Conservation (phyloP, 2,329 filamentous ascomycete genomes). For the Leptographium galeiforme region DNA sequence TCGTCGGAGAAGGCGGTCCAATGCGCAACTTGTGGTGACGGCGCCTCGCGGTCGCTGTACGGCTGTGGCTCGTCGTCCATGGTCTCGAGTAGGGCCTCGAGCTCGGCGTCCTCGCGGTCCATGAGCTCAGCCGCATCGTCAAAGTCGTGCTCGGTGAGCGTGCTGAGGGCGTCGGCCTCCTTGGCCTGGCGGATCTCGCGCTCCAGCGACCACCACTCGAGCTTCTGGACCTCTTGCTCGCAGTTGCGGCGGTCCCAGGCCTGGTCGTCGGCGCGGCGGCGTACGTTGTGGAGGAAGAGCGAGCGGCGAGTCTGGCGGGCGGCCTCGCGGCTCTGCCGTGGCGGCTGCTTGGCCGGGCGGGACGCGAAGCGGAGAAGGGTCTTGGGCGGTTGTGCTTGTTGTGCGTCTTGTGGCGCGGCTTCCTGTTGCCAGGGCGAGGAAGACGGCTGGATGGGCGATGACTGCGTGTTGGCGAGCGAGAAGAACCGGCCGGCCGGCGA, state of each 20-base stretch:
- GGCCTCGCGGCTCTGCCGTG: slow-evolving; percentile 47
- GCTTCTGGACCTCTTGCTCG: slow-evolving; percentile 38
- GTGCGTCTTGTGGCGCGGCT: neutral
- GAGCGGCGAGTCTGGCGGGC: slow-evolving; percentile 50
- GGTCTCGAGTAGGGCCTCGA: slow-evolving; percentile 42
- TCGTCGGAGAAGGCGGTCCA: slow-evolving; percentile 31
- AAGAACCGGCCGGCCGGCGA: neutral
- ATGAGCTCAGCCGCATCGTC: slow-evolving; percentile 39
- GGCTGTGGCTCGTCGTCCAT: slow-evolving; percentile 19
- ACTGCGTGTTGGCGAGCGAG: slow-evolving; percentile 24
- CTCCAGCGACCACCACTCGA: slow-evolving; percentile 28
- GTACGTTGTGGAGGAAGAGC: slow-evolving; percentile 56
- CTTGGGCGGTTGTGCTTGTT: neutral
- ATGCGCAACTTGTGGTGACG: slow-evolving; percentile 9
- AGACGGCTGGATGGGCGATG: slow-evolving; percentile 26
- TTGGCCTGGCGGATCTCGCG: slow-evolving; percentile 24
- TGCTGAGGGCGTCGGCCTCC: slow-evolving; percentile 23
- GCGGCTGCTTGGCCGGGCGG: slow-evolving; percentile 44
- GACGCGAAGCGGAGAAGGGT: slow-evolving; percentile 34
- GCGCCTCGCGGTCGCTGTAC: slow-evolving; percentile 8
- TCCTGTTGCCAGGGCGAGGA: neutral
- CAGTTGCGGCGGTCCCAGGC: slow-evolving; percentile 47
- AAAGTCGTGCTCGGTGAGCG: slow-evolving; percentile 36
- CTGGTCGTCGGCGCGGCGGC: slow-evolving; percentile 45
- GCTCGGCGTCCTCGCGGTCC: slow-evolving; percentile 35